These are phyloP conservation scores for Aspergillus jensenii DNA, from an alignment of 2,329 filamentous ascomycete genomes.

Conservation along the genomic window DNA sequence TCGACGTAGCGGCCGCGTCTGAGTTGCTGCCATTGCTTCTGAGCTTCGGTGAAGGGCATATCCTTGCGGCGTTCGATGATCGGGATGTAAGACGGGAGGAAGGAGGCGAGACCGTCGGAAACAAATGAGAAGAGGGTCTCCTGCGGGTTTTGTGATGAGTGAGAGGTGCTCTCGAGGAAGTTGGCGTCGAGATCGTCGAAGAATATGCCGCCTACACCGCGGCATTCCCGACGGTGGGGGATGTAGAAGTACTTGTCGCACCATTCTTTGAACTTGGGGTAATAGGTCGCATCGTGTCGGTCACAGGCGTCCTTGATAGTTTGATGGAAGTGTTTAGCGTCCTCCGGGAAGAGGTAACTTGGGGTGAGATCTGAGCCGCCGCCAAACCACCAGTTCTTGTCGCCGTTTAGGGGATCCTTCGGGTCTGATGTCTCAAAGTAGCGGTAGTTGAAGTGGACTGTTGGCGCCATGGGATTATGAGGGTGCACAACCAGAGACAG, in stretches of 20 bases:
- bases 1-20: slow-evolving; percentile 94
- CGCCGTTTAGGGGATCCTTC: slow-evolving; percentile 65
- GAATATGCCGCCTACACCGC: slow-evolving; percentile 94
- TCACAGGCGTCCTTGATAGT: slow-evolving; percentile 92
- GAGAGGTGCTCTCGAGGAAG: slow-evolving; percentile 39
- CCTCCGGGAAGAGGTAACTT: slow-evolving; percentile 92
- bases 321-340: slow-evolving; percentile 94
- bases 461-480: slow-evolving; percentile 93
- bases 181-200: slow-evolving; percentile 88
- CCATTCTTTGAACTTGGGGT: slow-evolving; percentile 94
- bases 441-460: slow-evolving; percentile 95
- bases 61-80: slow-evolving; percentile 87
- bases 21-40: slow-evolving; percentile 97
- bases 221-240: slow-evolving; percentile 82
- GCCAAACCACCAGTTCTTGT: slow-evolving; percentile 94
- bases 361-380: slow-evolving; percentile 94
- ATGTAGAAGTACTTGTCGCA: slow-evolving; percentile 97
- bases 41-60: slow-evolving; percentile 79
- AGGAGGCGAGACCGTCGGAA: slow-evolving; percentile 79
- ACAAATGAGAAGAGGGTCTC: slow-evolving; percentile 90
- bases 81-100: slow-evolving; percentile 86
- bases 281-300: slow-evolving; percentile 88
- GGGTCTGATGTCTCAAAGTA: slow-evolving; percentile 95
- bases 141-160: slow-evolving; percentile 70
- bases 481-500: slow-evolving; percentile 92